These are phyloP conservation scores for Lasiodiplodia sp. DNA, from an alignment of 2,329 filamentous ascomycete species.

Conservation along the genomic window DNA sequence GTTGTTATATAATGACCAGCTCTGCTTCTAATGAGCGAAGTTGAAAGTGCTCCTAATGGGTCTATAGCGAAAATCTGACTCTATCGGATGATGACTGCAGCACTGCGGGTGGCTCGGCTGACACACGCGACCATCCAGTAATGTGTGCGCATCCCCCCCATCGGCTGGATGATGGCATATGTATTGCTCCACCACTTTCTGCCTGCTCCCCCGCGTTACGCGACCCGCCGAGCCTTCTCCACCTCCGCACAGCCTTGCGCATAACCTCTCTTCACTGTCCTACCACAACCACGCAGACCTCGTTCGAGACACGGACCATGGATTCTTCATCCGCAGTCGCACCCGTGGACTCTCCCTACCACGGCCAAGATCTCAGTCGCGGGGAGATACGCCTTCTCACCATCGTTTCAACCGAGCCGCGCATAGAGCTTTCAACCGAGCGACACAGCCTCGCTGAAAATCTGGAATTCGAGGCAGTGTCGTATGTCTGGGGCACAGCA, in stretches of 20 bases:
- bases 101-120: too few species aligned
- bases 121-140: too few species aligned
- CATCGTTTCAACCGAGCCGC: neutral
- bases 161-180: too few species aligned
- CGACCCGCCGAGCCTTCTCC: neutral
- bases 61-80: too few species aligned
- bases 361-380: neutral
- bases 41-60: too few species aligned
- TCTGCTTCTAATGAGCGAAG: too few species aligned
- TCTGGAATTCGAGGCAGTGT: neutral
- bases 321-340: too few species aligned
- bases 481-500: slow-evolving; percentile 4
- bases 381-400: neutral
- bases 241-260: neutral
- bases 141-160: too few species aligned
- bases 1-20: too few species aligned
- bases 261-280: neutral
- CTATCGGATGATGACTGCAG: too few species aligned
- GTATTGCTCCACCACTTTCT: too few species aligned
- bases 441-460: neutral
- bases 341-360: neutral
- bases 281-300: fast-evolving
- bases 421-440: neutral
- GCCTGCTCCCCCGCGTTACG: too few species aligned
- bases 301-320: neutral